Base-by-base conservation (phyloP, 805 yeast genomes). In the Candida sithepensis region DNA sequence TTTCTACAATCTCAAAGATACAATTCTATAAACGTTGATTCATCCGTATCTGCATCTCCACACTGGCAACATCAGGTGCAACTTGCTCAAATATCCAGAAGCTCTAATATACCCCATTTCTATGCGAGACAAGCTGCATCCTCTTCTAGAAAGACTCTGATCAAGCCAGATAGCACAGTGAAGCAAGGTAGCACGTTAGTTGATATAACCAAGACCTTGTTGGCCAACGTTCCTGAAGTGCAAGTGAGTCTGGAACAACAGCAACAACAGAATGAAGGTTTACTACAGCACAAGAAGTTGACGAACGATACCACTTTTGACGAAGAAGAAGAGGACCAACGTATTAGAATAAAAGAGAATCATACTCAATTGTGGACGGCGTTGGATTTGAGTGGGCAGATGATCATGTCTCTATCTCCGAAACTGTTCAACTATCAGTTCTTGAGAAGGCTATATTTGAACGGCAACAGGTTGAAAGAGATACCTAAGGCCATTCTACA, bases 301-400 rank as follows among this genome's bases (percentile, higher is more conserved):
- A 51, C 67, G 4, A 59, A 60, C 41, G 65, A 63, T 22, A 51
- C 57, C 22, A 58, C 70, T 16, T 72, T 74, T 41, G 70, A 74
- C 50, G 88, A 84, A 58, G 85, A 82, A 59, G 81, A 79, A 57
- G 85, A 82, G 60, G 83, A 79, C 58, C 82, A 82, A 63, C 70
- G 85, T 65, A 77, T 81, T 69, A 74, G 82, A 66, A 67, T 73
- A 33, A 75, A 74, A 52, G 77, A 80, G 23, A 73, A 75, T 60
- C 81, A 85, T 33, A 84, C 83, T 50, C 97, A 91, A 69, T 77
- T 87, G 61, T 94, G 99, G 99, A 86, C 95, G 45, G 92, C 91
- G 5, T 72, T 94, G 54, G 99, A 94, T 69, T 72, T 92, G 54
- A 82, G 95, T 54, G 97, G 97, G 50, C 96, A 94, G 66, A 88